Base-by-base conservation (phyloP, 202 grass and related monocot genomes). In the Zoysia matrella region DNA sequence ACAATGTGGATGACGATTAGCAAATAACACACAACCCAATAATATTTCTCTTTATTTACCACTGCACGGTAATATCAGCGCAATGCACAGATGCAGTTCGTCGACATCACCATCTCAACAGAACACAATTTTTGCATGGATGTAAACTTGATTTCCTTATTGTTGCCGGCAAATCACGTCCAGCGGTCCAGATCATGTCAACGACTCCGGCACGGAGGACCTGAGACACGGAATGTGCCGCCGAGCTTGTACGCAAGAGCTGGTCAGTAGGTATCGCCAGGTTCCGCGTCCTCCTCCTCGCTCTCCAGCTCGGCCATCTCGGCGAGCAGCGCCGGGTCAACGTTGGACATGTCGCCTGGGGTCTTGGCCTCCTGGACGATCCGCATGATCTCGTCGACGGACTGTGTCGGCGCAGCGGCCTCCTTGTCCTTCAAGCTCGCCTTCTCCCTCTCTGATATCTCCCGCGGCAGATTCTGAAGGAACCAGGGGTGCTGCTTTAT, bases 401-500 rank as follows among this genome's bases (percentile, higher is more conserved):
- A 84, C 83, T 94, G 95, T 10, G 62, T 56, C 13, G 72, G 55
- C 8, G 44, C 7, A 46, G 52, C 75, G 11, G 73, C 1, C 48
- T 92, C 85, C 39, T 15, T 46, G 42, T 74, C 80, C 69, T 85
- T 82, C 56, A 74, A 93, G 72, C 86, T 89, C 52, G 75, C 88
- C 63, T 76, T 91, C 81, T 91, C 92, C 40, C 86, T 74, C 79
- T 91, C 88, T 46, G 85, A 79, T 64, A 98, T 91, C 68, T 98
- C 95, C 78, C 63, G 89, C 0, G 90, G 82, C 30, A 98, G 60
- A 82, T 92, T 94, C 89, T 94, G 94, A 65, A 88, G 83, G 81
- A 91, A 94, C 95, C 95, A 94, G 3, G 88, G 88, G 71, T 93
- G 79, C 65, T 90, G 87, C 84, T 93, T 98, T 86, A 98, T 92